Evolutionary conservation across 2,329 filamentous ascomycete genomes (phyloP).

Genomic region (Aspergillus spinulosporus): DNA sequence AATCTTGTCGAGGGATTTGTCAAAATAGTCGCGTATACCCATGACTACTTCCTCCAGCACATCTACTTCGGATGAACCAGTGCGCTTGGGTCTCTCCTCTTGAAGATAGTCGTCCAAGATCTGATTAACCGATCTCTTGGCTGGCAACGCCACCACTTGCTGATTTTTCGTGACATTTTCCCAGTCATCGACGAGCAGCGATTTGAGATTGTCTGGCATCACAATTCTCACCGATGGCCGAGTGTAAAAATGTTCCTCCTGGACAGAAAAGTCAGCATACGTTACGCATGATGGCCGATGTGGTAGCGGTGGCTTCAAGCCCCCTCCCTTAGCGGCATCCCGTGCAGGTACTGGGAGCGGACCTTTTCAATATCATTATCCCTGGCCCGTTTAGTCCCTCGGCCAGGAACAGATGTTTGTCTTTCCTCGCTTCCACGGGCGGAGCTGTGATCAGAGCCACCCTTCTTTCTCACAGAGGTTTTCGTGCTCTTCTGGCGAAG

Average conservation of each 20-base stretch:
- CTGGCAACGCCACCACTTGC: conserved; percentile 82
- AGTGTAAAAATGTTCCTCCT: conserved; percentile 87
- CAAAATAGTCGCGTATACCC: conserved; percentile 90
- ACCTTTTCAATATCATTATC: conserved; percentile 53
- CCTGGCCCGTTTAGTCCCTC: conserved; percentile 46
- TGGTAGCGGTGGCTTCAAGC: background rate
- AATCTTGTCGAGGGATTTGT: conserved; percentile 82
- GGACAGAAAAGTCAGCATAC: conserved; percentile 19
- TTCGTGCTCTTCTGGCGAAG: conserved; percentile 37
- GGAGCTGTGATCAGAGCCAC: conserved; percentile 45
- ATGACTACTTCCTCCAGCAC: conserved; percentile 86
- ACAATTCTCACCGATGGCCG: conserved; percentile 83
- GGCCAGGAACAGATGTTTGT: conserved; percentile 45
- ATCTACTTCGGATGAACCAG: conserved; percentile 67
- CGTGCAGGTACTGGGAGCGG: conserved; percentile 19
- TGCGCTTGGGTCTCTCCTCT: conserved; percentile 67
- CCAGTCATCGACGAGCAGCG: conserved; percentile 95
- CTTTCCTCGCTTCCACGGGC: conserved; percentile 49
- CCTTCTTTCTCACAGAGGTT: conserved; percentile 41
- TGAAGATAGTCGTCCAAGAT: conserved; percentile 80
- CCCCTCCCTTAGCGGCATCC: conserved; percentile 6
- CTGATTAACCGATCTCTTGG: conserved; percentile 69
- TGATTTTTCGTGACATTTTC: conserved; percentile 97
- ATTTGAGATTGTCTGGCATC: conserved; percentile 87
- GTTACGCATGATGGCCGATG: background rate